Conservation (phyloP, 306 rosid genomes). For the Trifolium pratense region DNA sequence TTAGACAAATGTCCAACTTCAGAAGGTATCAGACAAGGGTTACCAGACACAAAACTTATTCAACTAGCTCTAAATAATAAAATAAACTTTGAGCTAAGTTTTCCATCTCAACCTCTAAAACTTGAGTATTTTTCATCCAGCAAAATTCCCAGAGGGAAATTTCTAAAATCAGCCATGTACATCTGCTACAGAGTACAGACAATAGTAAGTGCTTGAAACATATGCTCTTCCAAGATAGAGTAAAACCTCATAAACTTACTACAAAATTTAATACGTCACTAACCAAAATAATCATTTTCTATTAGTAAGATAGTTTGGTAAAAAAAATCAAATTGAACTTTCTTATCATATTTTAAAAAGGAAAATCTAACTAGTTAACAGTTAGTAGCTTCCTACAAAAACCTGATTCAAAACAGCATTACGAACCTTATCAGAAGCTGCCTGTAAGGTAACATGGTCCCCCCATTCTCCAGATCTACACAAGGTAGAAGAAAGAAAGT, state of each 20-base stretch:
- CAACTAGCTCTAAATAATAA: neutral
- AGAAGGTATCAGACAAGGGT: neutral
- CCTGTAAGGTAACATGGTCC: constrained; percentile 96
- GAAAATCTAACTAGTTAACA: constrained; percentile 3
- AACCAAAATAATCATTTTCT: neutral
- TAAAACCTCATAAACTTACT: constrained; percentile 10
- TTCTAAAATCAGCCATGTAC: neutral
- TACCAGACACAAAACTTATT: neutral
- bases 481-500: constrained; percentile 39
- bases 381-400: constrained; percentile 27
- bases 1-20: neutral
- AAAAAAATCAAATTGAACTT: constrained; percentile 2
- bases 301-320: neutral
- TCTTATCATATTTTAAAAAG: constrained; percentile 12
- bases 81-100: neutral
- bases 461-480: constrained; percentile 97
- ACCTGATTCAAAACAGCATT: constrained; percentile 9
- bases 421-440: constrained; percentile 87
- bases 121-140: neutral
- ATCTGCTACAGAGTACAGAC: neutral
- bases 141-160: neutral
- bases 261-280: neutral
- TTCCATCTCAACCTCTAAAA: constrained; percentile 6
- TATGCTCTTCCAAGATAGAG: constrained; percentile 11
- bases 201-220: neutral